Evolutionary conservation across 2,329 filamentous ascomycete species (phyloP), one percentile per base, ranked within the genome.

Genomic region (Tympanopsis confertula): DNA sequence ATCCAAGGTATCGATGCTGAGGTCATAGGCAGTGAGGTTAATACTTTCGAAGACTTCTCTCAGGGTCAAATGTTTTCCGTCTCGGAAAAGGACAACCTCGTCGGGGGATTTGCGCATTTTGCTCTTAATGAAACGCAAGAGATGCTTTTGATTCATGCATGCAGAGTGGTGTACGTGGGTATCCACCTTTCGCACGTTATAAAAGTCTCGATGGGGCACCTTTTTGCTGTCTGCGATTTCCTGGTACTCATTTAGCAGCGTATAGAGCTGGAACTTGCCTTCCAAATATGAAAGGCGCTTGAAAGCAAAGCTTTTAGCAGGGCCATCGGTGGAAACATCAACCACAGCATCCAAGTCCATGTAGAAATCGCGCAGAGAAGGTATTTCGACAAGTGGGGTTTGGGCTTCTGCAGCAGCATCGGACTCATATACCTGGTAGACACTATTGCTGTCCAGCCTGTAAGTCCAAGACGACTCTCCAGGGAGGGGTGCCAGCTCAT

Each of bases 121-220:
- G 62, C 87, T 94, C 63, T 98, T 98, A 67, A 98, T 98, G 61
- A 98, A 98, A 39, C 91, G 86, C 42, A 98, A 67, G 40, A 98
- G 65, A 70, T 98, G 91, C 62, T 98, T 98, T 60, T 98, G 91
- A 55, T 98, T 98, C 91, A 98, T 98, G 57, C 91, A 98, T 18
- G 91, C 91, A 13, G 91, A 98, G 59, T 98, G 91, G 56, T 98
- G 91, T 49, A 98, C 91, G 69, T 98, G 91, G 5, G 91, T 98
- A 55, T 98, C 91, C 37, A 98, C 91, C 59, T 98, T 98, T 54
- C 91, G 76, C 36, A 98, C 91, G 54, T 98, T 98, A 67, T 98
- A 98, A 55, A 98, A 98, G 60, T 98, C 91, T 65, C 91, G 79
- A 59, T 98, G 91, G 3, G 91, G 91, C 39, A 96, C 91, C 50